A percentile compares a stretch with the other conserved stretches of the same genome.
These are phyloP conservation scores for Tubosaeta sp. DNA, from an alignment of 768 basidiomycete genomes.

Conservation along the genomic window DNA sequence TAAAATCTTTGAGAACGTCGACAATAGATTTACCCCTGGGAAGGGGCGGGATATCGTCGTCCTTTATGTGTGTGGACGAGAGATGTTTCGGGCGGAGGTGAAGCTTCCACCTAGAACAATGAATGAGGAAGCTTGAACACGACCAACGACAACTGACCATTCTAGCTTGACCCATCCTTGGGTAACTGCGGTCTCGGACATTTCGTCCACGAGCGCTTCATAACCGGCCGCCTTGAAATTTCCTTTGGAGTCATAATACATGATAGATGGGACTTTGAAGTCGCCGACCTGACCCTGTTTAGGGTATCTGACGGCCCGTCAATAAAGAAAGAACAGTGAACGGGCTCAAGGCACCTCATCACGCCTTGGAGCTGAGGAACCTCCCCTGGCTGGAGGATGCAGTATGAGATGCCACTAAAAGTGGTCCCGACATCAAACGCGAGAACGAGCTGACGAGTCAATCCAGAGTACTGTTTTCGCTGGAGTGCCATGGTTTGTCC, in stretches of 20 bases:
- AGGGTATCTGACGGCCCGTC: slow-evolving; percentile 26
- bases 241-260: slow-evolving; percentile 42
- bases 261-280: slow-evolving; percentile 42
- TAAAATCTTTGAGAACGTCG: slow-evolving; percentile 42
- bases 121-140: not conserved
- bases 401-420: slow-evolving; percentile 33
- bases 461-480: slow-evolving; percentile 33
- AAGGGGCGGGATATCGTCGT: slow-evolving; percentile 34
- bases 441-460: slow-evolving; percentile 29
- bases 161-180: slow-evolving; percentile 42
- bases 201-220: slow-evolving; percentile 36
- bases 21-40: slow-evolving; percentile 35
- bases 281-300: slow-evolving; percentile 38
- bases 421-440: slow-evolving; percentile 39
- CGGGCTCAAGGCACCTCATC: slow-evolving; percentile 1
- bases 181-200: slow-evolving; percentile 32
- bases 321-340: not conserved
- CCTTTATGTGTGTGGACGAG: slow-evolving; percentile 19
- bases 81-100: slow-evolving; percentile 35
- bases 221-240: slow-evolving; percentile 37
- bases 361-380: slow-evolving; percentile 24
- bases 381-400: slow-evolving; percentile 35
- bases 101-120: slow-evolving; percentile 31
- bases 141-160: slow-evolving; percentile 27
- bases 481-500: slow-evolving; percentile 20